phyloP scores from a whole-genome alignment of 352 stramenopile genomes.

The Pythium insidiosum region DNA sequence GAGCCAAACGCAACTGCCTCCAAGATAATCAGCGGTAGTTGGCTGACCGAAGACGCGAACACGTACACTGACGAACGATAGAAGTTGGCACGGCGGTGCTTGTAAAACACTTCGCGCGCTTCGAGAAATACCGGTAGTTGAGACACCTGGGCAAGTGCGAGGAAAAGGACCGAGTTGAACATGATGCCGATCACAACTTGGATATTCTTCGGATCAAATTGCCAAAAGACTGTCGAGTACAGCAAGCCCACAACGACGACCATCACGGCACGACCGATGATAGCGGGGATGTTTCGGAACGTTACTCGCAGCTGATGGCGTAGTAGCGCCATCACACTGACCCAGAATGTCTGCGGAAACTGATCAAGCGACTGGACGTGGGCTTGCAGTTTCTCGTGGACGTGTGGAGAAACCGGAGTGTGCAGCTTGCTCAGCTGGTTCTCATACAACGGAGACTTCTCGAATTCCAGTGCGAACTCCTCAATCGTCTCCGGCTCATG shows the following conservation, averaged over 20 bases:
- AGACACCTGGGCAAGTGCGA: slow-evolving; percentile 34
- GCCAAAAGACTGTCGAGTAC: too few relatives aligned
- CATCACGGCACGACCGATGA: too few relatives aligned
- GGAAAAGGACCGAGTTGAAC: too few relatives aligned
- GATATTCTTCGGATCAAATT: slow-evolving; percentile 11
- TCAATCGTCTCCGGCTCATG: too few relatives aligned
- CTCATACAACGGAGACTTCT: slow-evolving; percentile 11
- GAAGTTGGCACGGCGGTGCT: slow-evolving; percentile 61
- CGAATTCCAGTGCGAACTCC: slow-evolving; percentile 22
- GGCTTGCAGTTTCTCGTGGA: slow-evolving; percentile 50
- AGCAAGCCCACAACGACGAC: too few relatives aligned
- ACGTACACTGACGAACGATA: slow-evolving; percentile 59
- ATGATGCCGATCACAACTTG: slow-evolving; percentile 44
- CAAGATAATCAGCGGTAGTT: slow-evolving; percentile 27
- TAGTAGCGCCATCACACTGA: slow-evolving; percentile 1
- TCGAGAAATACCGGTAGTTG: slow-evolving; percentile 55
- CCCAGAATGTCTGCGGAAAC: slow-evolving; percentile 12
- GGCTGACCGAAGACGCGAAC: slow-evolving; percentile 28
- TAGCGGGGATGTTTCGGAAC: slow-evolving; percentile 20
- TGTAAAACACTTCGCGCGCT: slow-evolving; percentile 45
- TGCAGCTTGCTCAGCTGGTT: slow-evolving; percentile 58
- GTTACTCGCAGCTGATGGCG: slow-evolving; percentile 51
- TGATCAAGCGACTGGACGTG: too few relatives aligned
- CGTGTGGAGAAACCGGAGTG: slow-evolving; percentile 78
- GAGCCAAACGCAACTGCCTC: slow-evolving; percentile 34